These are phyloP conservation scores for Inosperma sp. DNA, from an alignment of 768 basidiomycete species.

Conservation along the genomic window DNA sequence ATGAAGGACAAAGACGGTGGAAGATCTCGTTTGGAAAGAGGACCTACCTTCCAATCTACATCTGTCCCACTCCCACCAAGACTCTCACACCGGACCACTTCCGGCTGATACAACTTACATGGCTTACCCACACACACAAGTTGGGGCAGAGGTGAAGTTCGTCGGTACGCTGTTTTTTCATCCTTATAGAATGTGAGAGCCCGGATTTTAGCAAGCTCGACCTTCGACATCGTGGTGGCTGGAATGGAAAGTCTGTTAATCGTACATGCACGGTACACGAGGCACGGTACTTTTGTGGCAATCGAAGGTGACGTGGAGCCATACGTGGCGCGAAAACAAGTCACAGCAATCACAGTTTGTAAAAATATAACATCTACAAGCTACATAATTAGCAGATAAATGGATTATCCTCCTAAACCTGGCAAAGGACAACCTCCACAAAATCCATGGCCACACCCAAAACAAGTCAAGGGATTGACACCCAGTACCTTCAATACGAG, in stretches of 20 bases:
- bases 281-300: not conserved
- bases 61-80: slow-evolving; percentile 69
- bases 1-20: not conserved
- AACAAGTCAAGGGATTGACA: slow-evolving; percentile 73
- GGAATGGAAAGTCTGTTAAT: not conserved
- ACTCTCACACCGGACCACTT: slow-evolving; percentile 80
- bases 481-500: slow-evolving; percentile 72
- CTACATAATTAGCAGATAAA: too few species aligned
- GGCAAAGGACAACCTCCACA: slow-evolving; percentile 61
- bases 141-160: slow-evolving; percentile 69
- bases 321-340: slow-evolving; percentile 7
- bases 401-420: slow-evolving; percentile 10
- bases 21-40: not conserved
- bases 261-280: not conserved
- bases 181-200: slow-evolving; percentile 77
- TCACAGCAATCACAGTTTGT: too few species aligned
- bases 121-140: slow-evolving; percentile 76
- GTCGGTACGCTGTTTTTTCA: slow-evolving; percentile 56
- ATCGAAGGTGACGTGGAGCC: slow-evolving; percentile 11
- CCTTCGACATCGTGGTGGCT: slow-evolving; percentile 53
- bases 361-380: too few species aligned
- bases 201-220: slow-evolving; percentile 67
- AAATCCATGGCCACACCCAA: slow-evolving; percentile 76
- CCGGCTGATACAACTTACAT: slow-evolving; percentile 74
- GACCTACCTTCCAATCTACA: slow-evolving; percentile 84